phyloP scores from a whole-genome alignment of 2,329 filamentous ascomycete species.

The Plenodomus lindquistii region DNA sequence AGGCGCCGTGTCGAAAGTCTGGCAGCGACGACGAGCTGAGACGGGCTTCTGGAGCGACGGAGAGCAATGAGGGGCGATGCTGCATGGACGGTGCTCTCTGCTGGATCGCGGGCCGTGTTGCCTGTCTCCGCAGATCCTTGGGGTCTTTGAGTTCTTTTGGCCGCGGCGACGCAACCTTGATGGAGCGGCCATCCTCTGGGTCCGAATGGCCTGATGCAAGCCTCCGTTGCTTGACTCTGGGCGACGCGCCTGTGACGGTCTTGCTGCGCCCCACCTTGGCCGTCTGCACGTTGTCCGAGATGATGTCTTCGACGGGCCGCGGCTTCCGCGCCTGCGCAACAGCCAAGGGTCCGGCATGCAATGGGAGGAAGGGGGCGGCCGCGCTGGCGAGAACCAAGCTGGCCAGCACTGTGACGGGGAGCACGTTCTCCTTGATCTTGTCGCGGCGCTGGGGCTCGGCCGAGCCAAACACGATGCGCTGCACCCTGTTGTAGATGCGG shows the following conservation, averaged over 20 bases:
- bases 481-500: conserved; percentile 84
- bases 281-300: conserved; percentile 60
- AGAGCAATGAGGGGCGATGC: conserved; percentile 55
- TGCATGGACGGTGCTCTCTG: conserved; percentile 31
- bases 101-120: conserved; percentile 23
- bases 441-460: conserved; percentile 70
- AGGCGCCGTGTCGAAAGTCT: conserved; percentile 59
- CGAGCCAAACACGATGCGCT: conserved; percentile 82
- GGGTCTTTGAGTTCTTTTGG: conserved; percentile 27
- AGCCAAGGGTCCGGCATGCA: conserved; percentile 77
- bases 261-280: conserved; percentile 69
- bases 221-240: conserved; percentile 50
- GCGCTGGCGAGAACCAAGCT: conserved; percentile 79
- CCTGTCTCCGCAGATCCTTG: conserved; percentile 36
- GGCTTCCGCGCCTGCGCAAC: conserved; percentile 81
- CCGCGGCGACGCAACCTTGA: conserved; percentile 45
- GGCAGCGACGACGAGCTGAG: conserved; percentile 72
- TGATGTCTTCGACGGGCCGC: conserved; percentile 63
- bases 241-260: conserved; percentile 61
- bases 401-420: conserved; percentile 79
- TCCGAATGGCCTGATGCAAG: conserved; percentile 39
- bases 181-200: conserved; percentile 39
- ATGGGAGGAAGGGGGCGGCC: conserved; percentile 74
- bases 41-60: conserved; percentile 62
- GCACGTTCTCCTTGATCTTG: conserved; percentile 78